A percentile compares a stretch with the other conserved stretches of the same genome.
These are phyloP conservation scores for Fusarium sp. DNA, from an alignment of 2,329 filamentous ascomycete species.

Conservation along the genomic window DNA sequence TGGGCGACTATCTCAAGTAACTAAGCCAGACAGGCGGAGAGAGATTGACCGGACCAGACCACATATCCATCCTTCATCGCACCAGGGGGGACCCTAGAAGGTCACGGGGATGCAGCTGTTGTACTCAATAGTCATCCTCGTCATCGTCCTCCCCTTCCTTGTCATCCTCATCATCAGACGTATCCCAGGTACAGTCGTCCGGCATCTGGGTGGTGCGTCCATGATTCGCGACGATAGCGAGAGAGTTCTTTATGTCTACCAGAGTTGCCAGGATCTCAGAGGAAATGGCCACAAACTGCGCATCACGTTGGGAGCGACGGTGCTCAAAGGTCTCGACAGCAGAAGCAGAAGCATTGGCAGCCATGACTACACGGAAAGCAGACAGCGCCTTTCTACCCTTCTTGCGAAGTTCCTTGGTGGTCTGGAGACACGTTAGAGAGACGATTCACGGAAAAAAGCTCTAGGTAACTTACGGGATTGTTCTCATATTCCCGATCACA, in stretches of 20 bases:
- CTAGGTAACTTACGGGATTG: rapidly evolving
- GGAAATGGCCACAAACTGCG: rapidly evolving
- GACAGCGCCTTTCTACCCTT: background rate
- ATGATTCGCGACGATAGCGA: background rate
- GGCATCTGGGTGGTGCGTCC: too few species aligned
- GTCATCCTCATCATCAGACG: too few species aligned
- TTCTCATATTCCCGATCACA: rapidly evolving
- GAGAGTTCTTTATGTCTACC: rapidly evolving
- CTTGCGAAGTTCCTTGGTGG: background rate
- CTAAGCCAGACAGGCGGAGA: background rate
- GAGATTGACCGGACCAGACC: background rate
- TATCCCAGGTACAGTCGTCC: too few species aligned
- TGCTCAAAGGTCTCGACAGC: background rate
- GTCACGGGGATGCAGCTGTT: too few species aligned
- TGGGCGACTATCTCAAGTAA: background rate
- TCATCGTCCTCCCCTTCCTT: too few species aligned
- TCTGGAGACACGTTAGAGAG: background rate
- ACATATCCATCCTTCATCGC: background rate
- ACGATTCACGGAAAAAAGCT: background rate
- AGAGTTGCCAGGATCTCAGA: rapidly evolving
- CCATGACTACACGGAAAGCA: background rate
- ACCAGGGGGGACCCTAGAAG: too few species aligned
- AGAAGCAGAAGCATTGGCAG: background rate
- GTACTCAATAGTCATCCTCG: too few species aligned
- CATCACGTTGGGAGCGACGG: rapidly evolving